A percentile compares a stretch with the other conserved stretches of the same genome.
These are phyloP conservation scores for Aspergillus campestris DNA, from an alignment of 495 filamentous ascomycete genomes.

Conservation along the genomic window DNA sequence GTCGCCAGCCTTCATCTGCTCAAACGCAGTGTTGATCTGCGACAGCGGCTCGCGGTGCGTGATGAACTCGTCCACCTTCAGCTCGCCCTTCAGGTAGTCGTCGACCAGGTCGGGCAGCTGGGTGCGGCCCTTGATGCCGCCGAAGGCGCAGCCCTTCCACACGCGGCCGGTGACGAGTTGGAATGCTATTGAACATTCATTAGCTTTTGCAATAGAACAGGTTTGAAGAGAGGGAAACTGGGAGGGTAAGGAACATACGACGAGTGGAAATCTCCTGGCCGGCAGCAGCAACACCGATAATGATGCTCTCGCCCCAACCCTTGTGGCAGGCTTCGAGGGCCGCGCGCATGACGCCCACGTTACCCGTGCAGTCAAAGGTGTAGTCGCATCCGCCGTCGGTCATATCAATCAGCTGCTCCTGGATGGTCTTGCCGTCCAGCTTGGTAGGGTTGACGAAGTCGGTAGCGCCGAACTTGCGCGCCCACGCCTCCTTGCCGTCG, in stretches of 20 bases:
- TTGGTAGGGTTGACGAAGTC: conserved; percentile 92
- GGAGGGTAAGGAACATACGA: conserved; percentile 53
- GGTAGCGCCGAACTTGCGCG: conserved; percentile 89
- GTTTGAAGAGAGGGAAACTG: conserved; percentile 1
- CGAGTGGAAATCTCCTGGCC: conserved; percentile 94
- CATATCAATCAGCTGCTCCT: conserved; percentile 90
- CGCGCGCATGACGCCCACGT: conserved; percentile 90
- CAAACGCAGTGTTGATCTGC: conserved; percentile 83
- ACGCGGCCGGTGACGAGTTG: conserved; percentile 95
- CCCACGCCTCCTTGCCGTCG: conserved; percentile 83
- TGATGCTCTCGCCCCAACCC: conserved; percentile 96
- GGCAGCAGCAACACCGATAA: conserved; percentile 95
- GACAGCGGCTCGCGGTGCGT: conserved; percentile 79
- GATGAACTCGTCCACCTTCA: conserved; percentile 99
- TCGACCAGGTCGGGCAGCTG: conserved; percentile 83
- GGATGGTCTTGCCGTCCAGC: conserved; percentile 66
- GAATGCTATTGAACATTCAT: conserved; percentile 56
- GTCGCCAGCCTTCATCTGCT: conserved; percentile 90
- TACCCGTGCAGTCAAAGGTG: conserved; percentile 98
- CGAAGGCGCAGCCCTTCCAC: conserved; percentile 97
- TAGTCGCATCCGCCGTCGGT: conserved; percentile 99
- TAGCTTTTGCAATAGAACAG: conserved; percentile 7
- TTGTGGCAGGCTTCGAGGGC: conserved; percentile 98
- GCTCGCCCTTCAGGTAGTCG: conserved; percentile 79
- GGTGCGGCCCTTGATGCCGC: conserved; percentile 92